Evolutionary conservation across 495 filamentous ascomycete genomes (phyloP), one percentile per base, ranked within the genome.

Genomic region (Annulohypoxylon nitens): DNA sequence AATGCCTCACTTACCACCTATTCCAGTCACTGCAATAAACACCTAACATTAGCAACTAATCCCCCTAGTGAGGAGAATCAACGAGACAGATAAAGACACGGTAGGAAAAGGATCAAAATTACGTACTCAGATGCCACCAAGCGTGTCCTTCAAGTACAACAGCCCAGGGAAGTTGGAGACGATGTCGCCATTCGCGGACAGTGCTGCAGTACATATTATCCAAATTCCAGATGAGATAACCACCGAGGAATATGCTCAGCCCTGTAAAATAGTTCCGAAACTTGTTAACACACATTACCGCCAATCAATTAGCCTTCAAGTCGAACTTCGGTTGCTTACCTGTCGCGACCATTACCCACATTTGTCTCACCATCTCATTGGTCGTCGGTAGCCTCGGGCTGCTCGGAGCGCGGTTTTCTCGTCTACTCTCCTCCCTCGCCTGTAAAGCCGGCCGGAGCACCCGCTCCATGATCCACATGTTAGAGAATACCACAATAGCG

Each of bases 111-210:
- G 71, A 58, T 16, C 11, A 39, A 43, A 36, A 8, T 39, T 39
- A 78, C 79, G 68, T 36, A 83, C 64, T 70, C 16, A 90, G 88
- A 82, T 91, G 96, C 95, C 96, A 99, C 96, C 96, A 98, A 10
- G 94, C 96, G 84, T 99, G 96, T 0, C 94, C 95, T 81, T 98
- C 96, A 2, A 97, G 82, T 10, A 98, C 64, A 8, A 97, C 86
- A 1, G 95, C 93, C 96, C 96, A 99, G 0, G 96, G 96, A 47
- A 98, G 82, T 20, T 91, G 90, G 41, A 98, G 81, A 58, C 87
- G 78, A 62, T 90, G 89, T 69, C 95, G 88, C 89, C 91, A 94
- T 11, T 63, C 73, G 9, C 91, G 86, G 59, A 98, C 82, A n/a
- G 82, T 85, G 26, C 84, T 83, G 79, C 96, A 99, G 77, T 90